Percentiles rank a stretch among this genome's conserved stretches.
Conservation (phyloP, 1,139 yeast genomes). For the Yamadazyma atmosphaerica region DNA sequence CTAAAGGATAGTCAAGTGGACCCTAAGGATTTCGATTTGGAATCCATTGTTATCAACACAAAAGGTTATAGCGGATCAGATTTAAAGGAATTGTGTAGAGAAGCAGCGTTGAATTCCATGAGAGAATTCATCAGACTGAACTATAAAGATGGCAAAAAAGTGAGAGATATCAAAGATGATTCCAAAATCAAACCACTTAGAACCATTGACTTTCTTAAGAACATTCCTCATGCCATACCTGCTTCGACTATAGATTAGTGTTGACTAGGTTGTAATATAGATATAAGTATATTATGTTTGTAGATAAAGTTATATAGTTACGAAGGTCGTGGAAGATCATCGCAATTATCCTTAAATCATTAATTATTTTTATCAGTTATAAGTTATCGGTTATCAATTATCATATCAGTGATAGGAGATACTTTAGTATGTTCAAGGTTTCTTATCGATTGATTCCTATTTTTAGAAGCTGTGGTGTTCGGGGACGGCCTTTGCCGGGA, state of each 20-base stretch:
- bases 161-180: slow-evolving; percentile 20
- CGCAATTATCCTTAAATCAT: neutral
- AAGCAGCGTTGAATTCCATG: slow-evolving; percentile 89
- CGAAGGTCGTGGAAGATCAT: neutral
- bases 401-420: too few species aligned
- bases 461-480: too few species aligned
- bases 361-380: too few species aligned
- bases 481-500: too few species aligned
- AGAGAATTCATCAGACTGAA: slow-evolving; percentile 71
- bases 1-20: slow-evolving; percentile 66
- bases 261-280: neutral
- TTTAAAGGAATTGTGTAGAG: slow-evolving; percentile 84
- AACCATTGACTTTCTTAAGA: slow-evolving; percentile 46
- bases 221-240: slow-evolving; percentile 33
- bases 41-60: slow-evolving; percentile 61
- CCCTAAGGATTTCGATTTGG: slow-evolving; percentile 56
- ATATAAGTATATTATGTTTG: too few species aligned
- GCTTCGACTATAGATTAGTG: slow-evolving; percentile 32
- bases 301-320: too few species aligned
- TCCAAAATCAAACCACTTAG: slow-evolving; percentile 45
- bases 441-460: too few species aligned
- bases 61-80: slow-evolving; percentile 89
- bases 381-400: too few species aligned
- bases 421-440: too few species aligned
- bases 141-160: slow-evolving; percentile 45